Conservation (phyloP, 495 filamentous ascomycete species). For the Umbilicaria muhlenbergii region DNA sequence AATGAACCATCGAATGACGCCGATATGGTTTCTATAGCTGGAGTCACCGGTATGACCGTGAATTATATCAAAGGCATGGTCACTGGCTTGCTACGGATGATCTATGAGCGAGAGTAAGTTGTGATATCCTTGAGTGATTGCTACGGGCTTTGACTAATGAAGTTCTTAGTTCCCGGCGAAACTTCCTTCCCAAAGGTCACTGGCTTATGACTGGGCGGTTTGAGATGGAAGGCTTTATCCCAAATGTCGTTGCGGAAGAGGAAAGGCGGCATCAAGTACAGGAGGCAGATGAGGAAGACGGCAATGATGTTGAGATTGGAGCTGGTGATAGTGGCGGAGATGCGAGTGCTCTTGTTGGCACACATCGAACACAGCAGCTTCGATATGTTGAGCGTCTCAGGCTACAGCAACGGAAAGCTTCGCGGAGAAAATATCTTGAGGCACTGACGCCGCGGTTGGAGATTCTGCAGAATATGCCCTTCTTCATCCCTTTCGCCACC, state of each 20-base stretch:
- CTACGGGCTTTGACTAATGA: constrained; percentile 4
- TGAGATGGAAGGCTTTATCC: constrained; percentile 82
- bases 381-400: constrained; percentile 36
- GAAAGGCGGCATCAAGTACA: constrained; percentile 57
- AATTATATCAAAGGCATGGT: constrained; percentile 66
- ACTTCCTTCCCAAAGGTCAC: constrained; percentile 64
- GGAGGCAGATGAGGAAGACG: constrained; percentile 29
- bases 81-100: constrained; percentile 67
- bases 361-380: constrained; percentile 34
- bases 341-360: constrained; percentile 30
- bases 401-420: constrained; percentile 45
- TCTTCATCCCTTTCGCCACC: constrained; percentile 85
- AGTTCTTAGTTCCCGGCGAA: constrained; percentile 49
- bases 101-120: constrained; percentile 78
- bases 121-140: not conserved
- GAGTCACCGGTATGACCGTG: constrained; percentile 56
- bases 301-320: constrained; percentile 33
- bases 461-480: constrained; percentile 90
- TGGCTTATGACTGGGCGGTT: constrained; percentile 93
- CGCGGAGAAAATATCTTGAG: constrained; percentile 51
- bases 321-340: constrained; percentile 25
- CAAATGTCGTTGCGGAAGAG: constrained; percentile 76
- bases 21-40: constrained; percentile 26
- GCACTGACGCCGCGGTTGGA: constrained; percentile 71
- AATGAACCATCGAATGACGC: not conserved